These are phyloP conservation scores for Angomonas desouzai DNA, from an alignment of 208 protist genomes.

Conservation along the genomic window DNA sequence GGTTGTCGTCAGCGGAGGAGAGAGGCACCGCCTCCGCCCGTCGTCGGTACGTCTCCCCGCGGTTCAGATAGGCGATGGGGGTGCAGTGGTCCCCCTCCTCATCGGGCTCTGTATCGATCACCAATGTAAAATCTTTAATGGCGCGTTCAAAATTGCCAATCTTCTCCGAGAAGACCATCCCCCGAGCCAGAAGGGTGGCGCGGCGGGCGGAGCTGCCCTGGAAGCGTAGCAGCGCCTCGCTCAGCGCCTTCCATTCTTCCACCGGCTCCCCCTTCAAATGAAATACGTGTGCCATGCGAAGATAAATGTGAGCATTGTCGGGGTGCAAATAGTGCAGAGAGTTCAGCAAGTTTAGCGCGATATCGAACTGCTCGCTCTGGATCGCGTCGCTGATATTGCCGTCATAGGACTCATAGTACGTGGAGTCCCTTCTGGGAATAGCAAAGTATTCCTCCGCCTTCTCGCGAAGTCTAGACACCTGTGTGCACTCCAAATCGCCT, in stretches of 20 bases:
- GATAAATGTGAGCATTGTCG: slow-evolving; percentile 52
- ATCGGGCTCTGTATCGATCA: slow-evolving; percentile 41
- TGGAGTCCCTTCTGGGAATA: slow-evolving; percentile 30
- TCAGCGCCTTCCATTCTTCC: slow-evolving; percentile 56
- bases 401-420: slow-evolving; percentile 66
- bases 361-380: slow-evolving; percentile 32
- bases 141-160: slow-evolving; percentile 55
- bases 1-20: slow-evolving; percentile 36
- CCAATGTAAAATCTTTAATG: slow-evolving; percentile 77
- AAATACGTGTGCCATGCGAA: slow-evolving; percentile 57
- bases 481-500: neutral
- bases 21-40: slow-evolving; percentile 26
- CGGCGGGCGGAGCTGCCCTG: slow-evolving; percentile 46
- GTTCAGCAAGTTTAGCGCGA: slow-evolving; percentile 59
- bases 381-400: slow-evolving; percentile 49
- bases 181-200: slow-evolving; percentile 68
- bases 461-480: slow-evolving; percentile 15
- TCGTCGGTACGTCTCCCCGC: slow-evolving; percentile 56
- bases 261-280: slow-evolving; percentile 38
- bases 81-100: slow-evolving; percentile 41
- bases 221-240: slow-evolving; percentile 65
- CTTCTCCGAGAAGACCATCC: slow-evolving; percentile 54
- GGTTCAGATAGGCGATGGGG: slow-evolving; percentile 69
- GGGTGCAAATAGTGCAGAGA: slow-evolving; percentile 59
- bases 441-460: slow-evolving; percentile 40